Conservation (phyloP, 2,329 filamentous ascomycete genomes). For the Fusarium nanum region DNA sequence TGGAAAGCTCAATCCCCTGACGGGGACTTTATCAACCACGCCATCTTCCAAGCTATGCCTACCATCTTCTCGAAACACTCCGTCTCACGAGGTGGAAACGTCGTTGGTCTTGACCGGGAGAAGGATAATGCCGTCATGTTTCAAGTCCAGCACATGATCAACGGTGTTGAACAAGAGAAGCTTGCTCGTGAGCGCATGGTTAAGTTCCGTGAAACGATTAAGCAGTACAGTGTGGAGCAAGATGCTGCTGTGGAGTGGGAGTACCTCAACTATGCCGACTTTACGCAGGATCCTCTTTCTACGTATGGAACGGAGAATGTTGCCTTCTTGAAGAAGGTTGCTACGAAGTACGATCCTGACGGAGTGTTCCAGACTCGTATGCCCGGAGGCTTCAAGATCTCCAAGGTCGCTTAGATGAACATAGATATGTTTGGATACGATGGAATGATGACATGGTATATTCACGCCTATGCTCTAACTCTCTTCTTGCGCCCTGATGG, state of each 20-base stretch:
- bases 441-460: background rate
- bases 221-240: constrained; percentile 13
- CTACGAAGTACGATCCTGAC: constrained; percentile 1
- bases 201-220: background rate
- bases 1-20: constrained; percentile 11
- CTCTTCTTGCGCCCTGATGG: background rate
- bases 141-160: constrained; percentile 15
- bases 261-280: constrained; percentile 25
- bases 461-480: background rate
- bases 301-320: constrained; percentile 11
- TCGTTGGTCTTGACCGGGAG: constrained; percentile 13
- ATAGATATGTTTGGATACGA: background rate
- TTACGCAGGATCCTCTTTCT: constrained; percentile 9
- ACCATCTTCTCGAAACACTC: constrained; percentile 21
- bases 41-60: constrained; percentile 20
- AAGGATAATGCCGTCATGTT: constrained; percentile 17
- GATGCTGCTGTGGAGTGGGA: constrained; percentile 10
- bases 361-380: constrained; percentile 4
- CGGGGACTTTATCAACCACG: constrained; percentile 15
- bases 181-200: constrained; percentile 21
- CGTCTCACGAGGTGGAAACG: constrained; percentile 7
- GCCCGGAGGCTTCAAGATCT: constrained; percentile 17
- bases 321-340: background rate
- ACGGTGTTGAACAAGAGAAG: constrained; percentile 14
- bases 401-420: background rate